Evolutionary conservation across 2,329 filamentous ascomycete species (phyloP), one percentile per base, ranked within the genome.

Genomic region (Juglanconis oblonga): DNA sequence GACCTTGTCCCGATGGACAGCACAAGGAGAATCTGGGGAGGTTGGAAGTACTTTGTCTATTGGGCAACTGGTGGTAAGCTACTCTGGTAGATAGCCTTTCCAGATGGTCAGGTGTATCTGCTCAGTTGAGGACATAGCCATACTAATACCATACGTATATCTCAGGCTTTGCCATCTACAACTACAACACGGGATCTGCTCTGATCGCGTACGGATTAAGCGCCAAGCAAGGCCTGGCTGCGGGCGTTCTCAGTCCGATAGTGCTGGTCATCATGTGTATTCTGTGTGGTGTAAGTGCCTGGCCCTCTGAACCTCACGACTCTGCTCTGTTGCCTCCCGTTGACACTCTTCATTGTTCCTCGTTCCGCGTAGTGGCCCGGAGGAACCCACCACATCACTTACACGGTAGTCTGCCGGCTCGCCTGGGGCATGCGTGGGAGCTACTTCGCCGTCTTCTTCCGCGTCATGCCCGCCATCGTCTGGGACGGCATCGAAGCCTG

Each of bases 1-100:
- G 57, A 58, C 57, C 57, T 58, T 8, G 54, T 58, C 5, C 57
- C 57, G 2, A 58, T 58, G 57, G 57, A 58, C 32, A 58, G 50
- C 32, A 47, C 57, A 17, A 49, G 57, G 35, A 48, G 57, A 33
- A 54, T 42, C 8, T 58, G 57, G 57, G 52, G 52, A 35, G 57
- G 57, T 11, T 58, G 57, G 57, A 58, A 58, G 4, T 58, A 58
- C 33, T 42, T 58, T 14, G 57, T 58, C 4, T 58, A 58, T 29
- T 58, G 57, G 57, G 57, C 57, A 42, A 58, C 57, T 9, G 57
- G 57, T 40, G 57, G 57, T 36, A 49, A 54, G 57, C 33, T 24
- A 24, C 33, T 42, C 13, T 13, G 36, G 36, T 40, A 9, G 24
- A 24, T 40, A 40, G 8, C 13, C 14, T 51, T 35, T 4, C 14